Percentiles rank a stretch among this genome's conserved stretches.
Conservation (phyloP, 2,329 filamentous ascomycete species). For the Chalaropsis ovoidea region DNA sequence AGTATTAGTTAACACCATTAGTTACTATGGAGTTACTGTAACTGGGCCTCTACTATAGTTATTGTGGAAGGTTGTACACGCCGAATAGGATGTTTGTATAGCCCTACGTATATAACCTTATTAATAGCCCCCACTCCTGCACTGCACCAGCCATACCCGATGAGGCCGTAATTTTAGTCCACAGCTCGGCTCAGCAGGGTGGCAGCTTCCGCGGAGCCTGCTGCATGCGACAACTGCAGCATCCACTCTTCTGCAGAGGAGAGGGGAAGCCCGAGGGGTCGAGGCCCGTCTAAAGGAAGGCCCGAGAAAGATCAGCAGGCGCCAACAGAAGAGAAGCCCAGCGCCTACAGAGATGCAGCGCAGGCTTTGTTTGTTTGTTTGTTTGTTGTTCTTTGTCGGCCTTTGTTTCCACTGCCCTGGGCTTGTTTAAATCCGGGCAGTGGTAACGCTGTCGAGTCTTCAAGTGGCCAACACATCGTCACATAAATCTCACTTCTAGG, state of each 20-base stretch:
- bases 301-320: background rate
- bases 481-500: too few species aligned
- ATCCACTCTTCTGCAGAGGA: background rate
- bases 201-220: constrained; percentile 7
- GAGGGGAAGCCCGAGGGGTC: constrained; percentile 8
- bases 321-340: background rate
- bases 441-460: too few species aligned
- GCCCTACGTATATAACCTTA: too few species aligned
- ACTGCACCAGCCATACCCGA: background rate
- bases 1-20: too few species aligned
- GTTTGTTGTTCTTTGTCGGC: background rate
- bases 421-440: too few species aligned
- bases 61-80: too few species aligned
- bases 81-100: too few species aligned
- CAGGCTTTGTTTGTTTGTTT: background rate
- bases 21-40: too few species aligned
- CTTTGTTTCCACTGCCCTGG: too few species aligned
- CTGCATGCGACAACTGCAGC: background rate
- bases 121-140: constrained; percentile 8
- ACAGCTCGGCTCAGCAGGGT: constrained; percentile 9
- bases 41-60: too few species aligned
- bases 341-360: too few species aligned
- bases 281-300: background rate
- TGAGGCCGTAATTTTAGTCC: constrained; percentile 8
- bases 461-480: too few species aligned